Conservation (phyloP, 495 filamentous ascomycete species). For the Aspergillus leporis region DNA sequence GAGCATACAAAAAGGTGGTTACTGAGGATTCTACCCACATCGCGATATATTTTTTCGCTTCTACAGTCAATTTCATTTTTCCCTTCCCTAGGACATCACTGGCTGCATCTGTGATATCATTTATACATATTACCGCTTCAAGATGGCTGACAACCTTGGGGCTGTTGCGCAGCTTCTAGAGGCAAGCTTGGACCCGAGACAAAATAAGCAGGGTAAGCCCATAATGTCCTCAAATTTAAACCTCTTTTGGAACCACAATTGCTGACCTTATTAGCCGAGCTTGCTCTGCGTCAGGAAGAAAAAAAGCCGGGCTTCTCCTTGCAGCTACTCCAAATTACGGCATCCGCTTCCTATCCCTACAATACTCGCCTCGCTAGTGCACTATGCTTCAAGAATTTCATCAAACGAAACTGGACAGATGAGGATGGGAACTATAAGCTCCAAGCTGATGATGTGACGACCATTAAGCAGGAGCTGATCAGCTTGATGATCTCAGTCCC, state of each 20-base stretch:
- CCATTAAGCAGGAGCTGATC: constrained; percentile 92
- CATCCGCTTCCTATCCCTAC: constrained; percentile 61
- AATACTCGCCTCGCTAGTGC: constrained; percentile 88
- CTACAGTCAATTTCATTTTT: background rate
- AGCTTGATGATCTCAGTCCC: constrained; percentile 95
- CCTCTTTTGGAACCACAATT: constrained; percentile 8
- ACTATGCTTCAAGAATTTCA: constrained; percentile 97
- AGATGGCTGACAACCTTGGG: constrained; percentile 76
- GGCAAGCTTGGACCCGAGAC: constrained; percentile 78
- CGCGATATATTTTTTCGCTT: background rate
- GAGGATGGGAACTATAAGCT: constrained; percentile 92
- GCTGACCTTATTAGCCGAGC: constrained; percentile 64
- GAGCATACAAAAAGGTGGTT: constrained; percentile 8
- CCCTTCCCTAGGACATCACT: background rate
- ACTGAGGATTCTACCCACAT: constrained; percentile 3
- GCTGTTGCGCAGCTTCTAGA: constrained; percentile 76
- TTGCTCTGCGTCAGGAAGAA: constrained; percentile 70
- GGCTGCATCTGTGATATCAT: constrained; percentile 8
- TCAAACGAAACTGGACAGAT: constrained; percentile 88
- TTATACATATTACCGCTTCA: constrained; percentile 34
- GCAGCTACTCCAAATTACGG: constrained; percentile 83
- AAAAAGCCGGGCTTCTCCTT: constrained; percentile 84
- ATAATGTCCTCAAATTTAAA: background rate
- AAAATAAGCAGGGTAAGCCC: constrained; percentile 81
- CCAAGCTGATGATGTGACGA: constrained; percentile 70